Percentiles rank a stretch among this genome's conserved stretches.
These are phyloP conservation scores for Candolleomyces eurysporus DNA, from an alignment of 768 basidiomycete species.

Conservation along the genomic window DNA sequence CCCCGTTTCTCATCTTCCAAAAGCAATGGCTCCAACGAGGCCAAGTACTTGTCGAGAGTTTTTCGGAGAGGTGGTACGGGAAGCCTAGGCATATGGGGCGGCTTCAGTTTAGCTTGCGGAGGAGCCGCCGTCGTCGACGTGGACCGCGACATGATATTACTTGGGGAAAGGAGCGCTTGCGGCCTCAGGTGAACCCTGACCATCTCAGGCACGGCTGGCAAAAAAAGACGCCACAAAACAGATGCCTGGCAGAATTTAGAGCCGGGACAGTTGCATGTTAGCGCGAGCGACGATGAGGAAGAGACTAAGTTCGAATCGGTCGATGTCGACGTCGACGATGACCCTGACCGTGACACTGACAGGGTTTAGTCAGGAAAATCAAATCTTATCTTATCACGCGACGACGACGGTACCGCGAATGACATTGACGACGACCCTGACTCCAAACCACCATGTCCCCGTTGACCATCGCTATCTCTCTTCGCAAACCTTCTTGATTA, in stretches of 20 bases:
- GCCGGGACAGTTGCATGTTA: not conserved
- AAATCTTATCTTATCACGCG: constrained; percentile 4
- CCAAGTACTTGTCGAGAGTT: constrained; percentile 76
- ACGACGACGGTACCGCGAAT: not conserved
- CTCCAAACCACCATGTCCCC: constrained; percentile 1
- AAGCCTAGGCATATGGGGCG: constrained; percentile 56
- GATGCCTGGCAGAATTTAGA: not conserved
- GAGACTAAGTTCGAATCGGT: not conserved
- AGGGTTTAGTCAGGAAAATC: constrained; percentile 3
- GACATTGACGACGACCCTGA: not conserved
- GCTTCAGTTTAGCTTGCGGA: constrained; percentile 18
- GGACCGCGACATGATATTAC: constrained; percentile 18
- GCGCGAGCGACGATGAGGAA: not conserved
- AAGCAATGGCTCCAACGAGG: constrained; percentile 75
- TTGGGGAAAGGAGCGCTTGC: not conserved
- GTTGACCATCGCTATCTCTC: not conserved
- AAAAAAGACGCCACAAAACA: not conserved
- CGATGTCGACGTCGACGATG: no score
- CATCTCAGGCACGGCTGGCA: constrained; percentile 14
- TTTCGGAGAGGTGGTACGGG: constrained; percentile 79
- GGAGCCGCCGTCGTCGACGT: constrained; percentile 16
- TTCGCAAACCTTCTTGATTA: not conserved
- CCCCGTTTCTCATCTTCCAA: constrained; percentile 68
- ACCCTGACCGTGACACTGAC: not conserved
- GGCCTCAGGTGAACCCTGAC: constrained; percentile 19